Evolutionary conservation across 371 early-diverging fungal genomes (phyloP), one percentile per base, ranked within the genome.

Genomic region (Nematocida sp.): DNA sequence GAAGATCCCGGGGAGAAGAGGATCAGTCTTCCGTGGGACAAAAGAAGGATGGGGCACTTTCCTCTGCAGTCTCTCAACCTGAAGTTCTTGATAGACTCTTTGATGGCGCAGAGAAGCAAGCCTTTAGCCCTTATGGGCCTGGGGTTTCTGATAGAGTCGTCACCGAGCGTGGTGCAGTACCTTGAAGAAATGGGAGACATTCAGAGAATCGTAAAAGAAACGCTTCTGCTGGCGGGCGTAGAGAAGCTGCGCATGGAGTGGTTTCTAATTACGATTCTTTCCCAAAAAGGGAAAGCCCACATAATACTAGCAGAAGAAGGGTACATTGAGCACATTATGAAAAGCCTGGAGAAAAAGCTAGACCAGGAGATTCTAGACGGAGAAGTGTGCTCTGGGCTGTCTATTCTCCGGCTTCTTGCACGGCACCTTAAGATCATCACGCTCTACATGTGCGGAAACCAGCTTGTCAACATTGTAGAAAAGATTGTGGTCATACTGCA

Each of bases 391-490:
- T 70, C 74, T 4, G 31, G 31, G 29, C 13, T 60, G 11, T 3
- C n/a, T 19, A 13, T 70, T 29, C 38, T 70, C 15, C 64, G 52
- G 27, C 25, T 70, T 21, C 62, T 70, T 37, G 5, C 74, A 15
- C 7, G 74, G 13, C 15, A 7, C 1, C 25, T n/a, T 19, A 13
- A 45, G 32, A 38, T 60, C 7, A 23, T 56, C 3, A 27, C 46
- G 7, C 5, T n/a, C 21, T 40, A 51, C 34, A 17, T 70, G 40
- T 60, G 49, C 5, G 19, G 60, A 3, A 48, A 60, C 62, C 76
- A 49, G 49, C 49, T 70, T 23, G 49, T 36, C 13, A 70, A 70
- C 32, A 15, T 60, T 36, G 15, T 70, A 5, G 74, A 70, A 37
- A 48, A 53, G n/a, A 15, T 70, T 4, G 51, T 50, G 0, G 21